Evolutionary conservation across 2,329 filamentous ascomycete genomes (phyloP).

Genomic region (Xylariaceae sp.): DNA sequence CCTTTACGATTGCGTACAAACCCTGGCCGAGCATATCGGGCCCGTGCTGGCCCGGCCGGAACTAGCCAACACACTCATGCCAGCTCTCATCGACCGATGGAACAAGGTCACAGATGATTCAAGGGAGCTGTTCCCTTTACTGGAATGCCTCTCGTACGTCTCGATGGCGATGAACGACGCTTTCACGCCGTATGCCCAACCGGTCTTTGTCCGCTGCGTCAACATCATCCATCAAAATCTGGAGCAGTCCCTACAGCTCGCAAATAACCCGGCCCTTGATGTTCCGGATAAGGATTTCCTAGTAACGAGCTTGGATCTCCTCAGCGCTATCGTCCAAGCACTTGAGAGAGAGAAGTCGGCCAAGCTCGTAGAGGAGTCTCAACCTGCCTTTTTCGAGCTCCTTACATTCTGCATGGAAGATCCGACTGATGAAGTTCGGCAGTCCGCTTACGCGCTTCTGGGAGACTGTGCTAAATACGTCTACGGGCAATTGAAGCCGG

Average conservation of each 20-base stretch:
- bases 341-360: slow-evolving; percentile 69
- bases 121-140: slow-evolving; percentile 84
- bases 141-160: slow-evolving; percentile 96
- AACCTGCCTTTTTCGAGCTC: slow-evolving; percentile 85
- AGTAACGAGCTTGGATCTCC: slow-evolving; percentile 86
- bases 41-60: slow-evolving; percentile 74
- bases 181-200: slow-evolving; percentile 80
- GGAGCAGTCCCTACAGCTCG: slow-evolving; percentile 70
- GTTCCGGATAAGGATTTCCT: slow-evolving; percentile 94
- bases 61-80: slow-evolving; percentile 85
- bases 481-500: slow-evolving; percentile 73
- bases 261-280: slow-evolving; percentile 65
- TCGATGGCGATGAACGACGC: slow-evolving; percentile 76
- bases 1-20: slow-evolving; percentile 97
- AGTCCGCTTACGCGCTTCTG: slow-evolving; percentile 91
- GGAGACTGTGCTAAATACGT: slow-evolving; percentile 94
- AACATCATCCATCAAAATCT: slow-evolving; percentile 90
- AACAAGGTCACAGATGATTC: slow-evolving; percentile 83
- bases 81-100: slow-evolving; percentile 84
- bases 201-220: slow-evolving; percentile 84
- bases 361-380: slow-evolving; percentile 70
- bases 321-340: slow-evolving; percentile 91
- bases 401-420: slow-evolving; percentile 92
- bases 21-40: slow-evolving; percentile 86
- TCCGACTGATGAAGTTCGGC: slow-evolving; percentile 82